Base-by-base conservation (phyloP, 805 yeast genomes). In the Hemisphaericaspora nanyangensis region DNA sequence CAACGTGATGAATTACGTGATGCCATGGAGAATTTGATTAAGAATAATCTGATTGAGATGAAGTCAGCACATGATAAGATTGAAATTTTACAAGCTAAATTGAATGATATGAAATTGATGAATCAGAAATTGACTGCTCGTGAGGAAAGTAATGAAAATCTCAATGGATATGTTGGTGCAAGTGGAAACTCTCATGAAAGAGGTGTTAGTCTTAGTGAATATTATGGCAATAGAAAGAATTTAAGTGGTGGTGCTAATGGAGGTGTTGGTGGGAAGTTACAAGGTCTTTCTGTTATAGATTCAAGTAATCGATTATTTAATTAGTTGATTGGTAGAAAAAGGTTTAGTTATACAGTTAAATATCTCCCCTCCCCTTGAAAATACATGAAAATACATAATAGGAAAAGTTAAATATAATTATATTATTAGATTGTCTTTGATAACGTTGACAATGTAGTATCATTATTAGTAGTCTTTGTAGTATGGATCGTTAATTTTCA, bases 1-100 rank as follows among this genome's bases (percentile, higher is more conserved):
- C 74, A 68, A 45, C 46, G 72, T 17, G 72, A 68, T 34, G 74
- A 68, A 45, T 56, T 68, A 34, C 49, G 73, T 27, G 72, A 66
- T 37, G 60, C 59, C 37, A 59, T 68, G 22, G 55, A 63, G 17
- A 62, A 66, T 44, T 51, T 68, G 47, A 62, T 64, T n/a, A 40
- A 58, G 4, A 56, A 59, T 22, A 69, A 65, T 31, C 52, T 51
- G 26, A 58, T 57, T 18, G 74, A 68, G 43, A 46, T 63, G 42
- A 65, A 60, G 37, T 40, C 53, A 15, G 60, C 69, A 3, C 46
- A 58, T 15, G 73, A 68, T 11, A 64, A 65, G 40, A 52, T 65
- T 22, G 53, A 52, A 44, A 44, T 54, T 6, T 46, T 67, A 31
- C 71, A 65, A 40, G 38, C 44, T 16, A 59, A 63, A 41, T 43